Base-by-base conservation (phyloP, 2,329 filamentous ascomycete species). In the Curvularia sp. region DNA sequence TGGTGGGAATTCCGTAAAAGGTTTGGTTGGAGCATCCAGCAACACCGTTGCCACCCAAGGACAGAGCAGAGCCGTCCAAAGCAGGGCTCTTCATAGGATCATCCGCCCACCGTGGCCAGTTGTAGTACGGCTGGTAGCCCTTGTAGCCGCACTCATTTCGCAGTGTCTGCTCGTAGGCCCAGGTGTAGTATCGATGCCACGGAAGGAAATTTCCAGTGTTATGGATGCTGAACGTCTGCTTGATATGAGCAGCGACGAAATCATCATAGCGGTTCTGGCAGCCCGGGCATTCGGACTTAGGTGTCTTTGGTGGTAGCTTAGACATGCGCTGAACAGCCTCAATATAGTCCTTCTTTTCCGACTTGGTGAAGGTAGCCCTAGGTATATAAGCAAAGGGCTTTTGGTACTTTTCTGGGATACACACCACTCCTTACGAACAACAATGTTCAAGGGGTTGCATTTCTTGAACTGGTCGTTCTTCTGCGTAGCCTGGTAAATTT, bases 31-130 rank as follows among this genome's bases (percentile, higher is more conserved):
- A 60, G 51, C 67, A 70, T 12, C 63, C 68, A 32, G 56, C 36
- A 3, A 58, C 73, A 39, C 83, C 83, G 51, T 84, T 81, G 21
- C 82, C 81, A 32, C 79, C 53, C 51, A 74, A 58, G 3, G 79
- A 76, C 49, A 80, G 82, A 39, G 78, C 80, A 59, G 80, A 82
- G 45, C 84, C 84, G 61, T 85, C 83, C 59, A 87, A 85, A 41
- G 85, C 68, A 25, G 83, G 81, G 3, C 83, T 84, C 55, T 79
- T 77, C 61, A 49, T 48, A 2, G 71, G 72, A 41, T 72, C 61
- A 15, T 67, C 62, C 8, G 69, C 61, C 66, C 67, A 72, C 32
- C 63, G 60, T 2, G 71, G 61, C 67, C 68, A 73, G 56, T 72
- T 72, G 57, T 70, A 73, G 61, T 74, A 74, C 12, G 71, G 71